Conservation (phyloP, 2,329 filamentous ascomycete species). For the Aspergillus eucalypticola region DNA sequence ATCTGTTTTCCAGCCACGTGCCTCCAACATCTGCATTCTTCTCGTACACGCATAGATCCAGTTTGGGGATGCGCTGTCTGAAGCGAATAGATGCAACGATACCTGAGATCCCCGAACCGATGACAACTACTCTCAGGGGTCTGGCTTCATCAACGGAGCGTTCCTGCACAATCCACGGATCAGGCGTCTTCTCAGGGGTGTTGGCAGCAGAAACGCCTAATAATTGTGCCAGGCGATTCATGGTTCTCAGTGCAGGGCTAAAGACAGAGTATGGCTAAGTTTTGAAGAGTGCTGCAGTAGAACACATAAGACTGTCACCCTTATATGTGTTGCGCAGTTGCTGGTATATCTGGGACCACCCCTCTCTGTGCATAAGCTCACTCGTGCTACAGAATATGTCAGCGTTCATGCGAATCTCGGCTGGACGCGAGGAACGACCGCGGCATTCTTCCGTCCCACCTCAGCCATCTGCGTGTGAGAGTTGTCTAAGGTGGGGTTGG, state of each 20-base stretch:
- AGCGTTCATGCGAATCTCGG: neutral
- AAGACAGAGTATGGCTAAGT: neutral
- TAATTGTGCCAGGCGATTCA: neutral
- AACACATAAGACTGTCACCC: neutral
- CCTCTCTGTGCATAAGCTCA: neutral
- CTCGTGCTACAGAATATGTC: neutral
- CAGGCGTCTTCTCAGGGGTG: neutral
- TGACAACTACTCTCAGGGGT: conserved; percentile 37
- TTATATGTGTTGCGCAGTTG: neutral
- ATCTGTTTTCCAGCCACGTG: conserved; percentile 39
- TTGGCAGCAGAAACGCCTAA: neutral
- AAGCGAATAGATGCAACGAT: conserved; percentile 42
- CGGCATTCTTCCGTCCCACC: neutral
- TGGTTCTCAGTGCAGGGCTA: neutral
- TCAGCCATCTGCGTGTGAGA: neutral
- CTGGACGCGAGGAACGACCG: neutral
- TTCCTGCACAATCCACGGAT: conserved; percentile 27
- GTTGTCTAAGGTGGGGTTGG: neutral
- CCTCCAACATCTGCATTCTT: conserved; percentile 38
- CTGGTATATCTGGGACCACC: neutral
- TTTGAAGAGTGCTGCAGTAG: too few species aligned
- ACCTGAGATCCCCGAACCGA: conserved; percentile 44
- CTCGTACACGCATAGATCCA: conserved; percentile 39
- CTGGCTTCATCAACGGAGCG: conserved; percentile 36
- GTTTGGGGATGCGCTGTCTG: conserved; percentile 38